Base-by-base conservation (phyloP, 306 rosid species). In the Vicia faba region DNA sequence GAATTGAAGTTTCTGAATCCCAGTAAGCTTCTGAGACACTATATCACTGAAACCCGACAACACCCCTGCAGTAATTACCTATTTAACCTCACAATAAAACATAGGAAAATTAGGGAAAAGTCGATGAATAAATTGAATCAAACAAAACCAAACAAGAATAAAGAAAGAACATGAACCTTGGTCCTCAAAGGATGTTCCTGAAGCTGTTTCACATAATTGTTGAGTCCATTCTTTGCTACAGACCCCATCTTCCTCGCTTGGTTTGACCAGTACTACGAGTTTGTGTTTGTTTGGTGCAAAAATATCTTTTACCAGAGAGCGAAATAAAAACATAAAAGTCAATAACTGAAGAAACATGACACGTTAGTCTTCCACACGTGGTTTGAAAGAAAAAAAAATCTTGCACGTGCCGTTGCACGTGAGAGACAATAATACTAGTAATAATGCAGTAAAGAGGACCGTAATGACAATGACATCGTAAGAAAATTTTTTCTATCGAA, bases 21-120 rank as follows among this genome's bases (percentile, higher is more conserved):
- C 97, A 12, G 88, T 86, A 54, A 93, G 96, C 84, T 88, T 93
- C 91, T 93, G 97, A 61, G 99, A 88, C 49, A 85, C 91, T 16
- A 86, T 8, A 33, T 93, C 99, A 33, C 92, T 89, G 66, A 90
- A 78, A 43, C 74, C 99, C 16, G 93, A 85, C 73, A 93, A 75
- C 59, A 86, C 87, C 64, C 87, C 99, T 0, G 98, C 89, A 5
- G 96, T 89, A 73, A 92, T 88, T 43, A 82, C 85, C 98, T 92
- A 72, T 55, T 65, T 26, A 45, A 77, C 23, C 25, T 64, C 40
- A 1, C 15, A 61, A 31, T 36, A 51, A 61, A 54, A 14, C 77
- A 55, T 9, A 4, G 33, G 5, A 26, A 40, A 38, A 15, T 36
- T 20, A 50, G 61, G 55, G 33, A 49, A 61, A 62, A 25, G 28